Conservation (phyloP, 495 filamentous ascomycete species). For the Neurospora sp. region DNA sequence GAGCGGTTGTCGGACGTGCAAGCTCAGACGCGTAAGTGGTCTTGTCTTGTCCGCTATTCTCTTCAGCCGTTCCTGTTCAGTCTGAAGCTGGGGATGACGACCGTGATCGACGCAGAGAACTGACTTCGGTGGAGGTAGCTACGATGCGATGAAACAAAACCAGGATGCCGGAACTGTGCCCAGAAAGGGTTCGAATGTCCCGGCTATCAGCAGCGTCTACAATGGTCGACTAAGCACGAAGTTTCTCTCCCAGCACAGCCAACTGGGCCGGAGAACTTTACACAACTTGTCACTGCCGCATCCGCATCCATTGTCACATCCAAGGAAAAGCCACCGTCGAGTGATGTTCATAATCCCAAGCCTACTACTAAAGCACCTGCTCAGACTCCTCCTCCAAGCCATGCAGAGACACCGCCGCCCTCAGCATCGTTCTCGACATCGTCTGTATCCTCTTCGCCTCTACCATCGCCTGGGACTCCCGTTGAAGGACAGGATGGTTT, state of each 20-base stretch:
- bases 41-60: not conserved
- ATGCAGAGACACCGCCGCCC: not conserved
- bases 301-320: slow-evolving; percentile 17
- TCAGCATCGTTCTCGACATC: slow-evolving; percentile 1
- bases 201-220: slow-evolving; percentile 26
- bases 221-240: slow-evolving; percentile 29
- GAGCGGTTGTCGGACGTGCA: slow-evolving; percentile 25
- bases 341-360: not conserved
- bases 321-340: not conserved
- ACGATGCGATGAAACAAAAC: slow-evolving; percentile 25
- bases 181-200: slow-evolving; percentile 24
- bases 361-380: not conserved
- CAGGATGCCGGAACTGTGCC: slow-evolving; percentile 19
- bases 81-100: not conserved
- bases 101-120: not conserved
- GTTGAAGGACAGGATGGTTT: not conserved
- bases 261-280: slow-evolving; percentile 21
- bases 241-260: slow-evolving; percentile 6
- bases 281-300: slow-evolving; percentile 21
- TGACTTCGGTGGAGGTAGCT: slow-evolving; percentile 8
- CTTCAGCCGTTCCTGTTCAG: not conserved
- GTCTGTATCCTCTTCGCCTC: slow-evolving; percentile 1
- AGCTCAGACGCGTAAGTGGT: slow-evolving; percentile 19
- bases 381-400: not conserved
- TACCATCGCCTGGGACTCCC: slow-evolving; percentile 2